phyloP scores from a whole-genome alignment of 495 filamentous ascomycete species.

The Elasticomyces elasticus region DNA sequence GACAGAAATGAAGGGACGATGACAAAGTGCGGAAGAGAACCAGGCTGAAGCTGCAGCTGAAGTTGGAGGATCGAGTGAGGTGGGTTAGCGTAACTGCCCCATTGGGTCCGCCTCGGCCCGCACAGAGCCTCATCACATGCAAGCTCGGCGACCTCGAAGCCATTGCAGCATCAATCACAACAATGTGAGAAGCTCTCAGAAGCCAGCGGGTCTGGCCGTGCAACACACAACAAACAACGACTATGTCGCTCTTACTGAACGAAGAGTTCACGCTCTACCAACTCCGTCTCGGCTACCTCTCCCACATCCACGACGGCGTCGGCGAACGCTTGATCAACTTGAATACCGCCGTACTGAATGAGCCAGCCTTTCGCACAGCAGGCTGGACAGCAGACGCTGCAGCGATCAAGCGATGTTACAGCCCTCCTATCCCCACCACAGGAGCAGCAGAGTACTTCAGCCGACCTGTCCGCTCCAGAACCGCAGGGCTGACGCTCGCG shows the following conservation, averaged over 20 bases:
- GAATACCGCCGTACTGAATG: slow-evolving; percentile 80
- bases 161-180: neutral
- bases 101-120: no score
- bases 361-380: slow-evolving; percentile 87
- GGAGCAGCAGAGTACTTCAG: slow-evolving; percentile 60
- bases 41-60: no score
- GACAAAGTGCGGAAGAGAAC: no score
- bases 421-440: slow-evolving; percentile 81
- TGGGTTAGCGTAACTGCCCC: no score
- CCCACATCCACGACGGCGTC: slow-evolving; percentile 84
- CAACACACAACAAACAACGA: neutral
- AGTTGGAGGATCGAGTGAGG: no score
- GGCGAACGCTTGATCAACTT: slow-evolving; percentile 91
- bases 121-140: neutral
- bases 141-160: neutral
- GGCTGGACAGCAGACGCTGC: slow-evolving; percentile 75
- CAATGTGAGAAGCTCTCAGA: neutral
- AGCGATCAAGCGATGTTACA: slow-evolving; percentile 83
- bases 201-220: slow-evolving; percentile 1
- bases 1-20: no score
- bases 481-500: slow-evolving; percentile 37
- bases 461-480: slow-evolving; percentile 22
- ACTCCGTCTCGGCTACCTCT: slow-evolving; percentile 81
- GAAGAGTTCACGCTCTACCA: slow-evolving; percentile 96
- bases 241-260: slow-evolving; percentile 89